A percentile compares a stretch with the other conserved stretches of the same genome.
Conservation (phyloP, 2,329 filamentous ascomycete genomes). For the Penicillium sp. region DNA sequence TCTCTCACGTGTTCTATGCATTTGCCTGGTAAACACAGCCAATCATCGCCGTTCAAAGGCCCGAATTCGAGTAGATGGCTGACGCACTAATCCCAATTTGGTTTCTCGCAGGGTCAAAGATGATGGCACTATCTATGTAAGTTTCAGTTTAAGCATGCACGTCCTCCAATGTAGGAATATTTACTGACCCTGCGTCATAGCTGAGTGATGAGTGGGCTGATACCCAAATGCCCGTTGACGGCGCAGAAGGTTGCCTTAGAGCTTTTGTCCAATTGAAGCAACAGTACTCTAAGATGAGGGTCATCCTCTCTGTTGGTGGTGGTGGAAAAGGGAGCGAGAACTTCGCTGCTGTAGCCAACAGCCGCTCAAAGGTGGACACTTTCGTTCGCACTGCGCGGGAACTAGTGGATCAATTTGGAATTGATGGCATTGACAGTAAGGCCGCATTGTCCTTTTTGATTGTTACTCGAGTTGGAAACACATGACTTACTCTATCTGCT, state of each 20-base stretch:
- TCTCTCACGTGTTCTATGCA: slow-evolving; percentile 80
- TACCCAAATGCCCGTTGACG: slow-evolving; percentile 68
- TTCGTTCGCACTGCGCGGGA: slow-evolving; percentile 67
- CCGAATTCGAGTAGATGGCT: slow-evolving; percentile 15
- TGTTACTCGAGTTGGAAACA: not conserved
- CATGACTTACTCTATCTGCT: not conserved
- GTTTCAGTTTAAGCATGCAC: slow-evolving; percentile 30
- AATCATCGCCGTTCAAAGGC: slow-evolving; percentile 13
- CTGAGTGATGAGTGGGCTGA: slow-evolving; percentile 79
- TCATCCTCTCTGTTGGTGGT: slow-evolving; percentile 76
- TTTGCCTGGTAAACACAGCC: slow-evolving; percentile 59
- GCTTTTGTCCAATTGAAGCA: slow-evolving; percentile 72
- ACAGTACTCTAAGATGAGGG: slow-evolving; percentile 66
- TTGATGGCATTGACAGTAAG: slow-evolving; percentile 76
- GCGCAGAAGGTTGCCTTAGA: slow-evolving; percentile 66
- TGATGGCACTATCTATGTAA: slow-evolving; percentile 73
- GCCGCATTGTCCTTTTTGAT: slow-evolving; percentile 3
- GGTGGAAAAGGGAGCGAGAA: slow-evolving; percentile 60
- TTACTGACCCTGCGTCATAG: slow-evolving; percentile 43
- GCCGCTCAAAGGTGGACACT: slow-evolving; percentile 59
- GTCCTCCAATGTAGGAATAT: not conserved
- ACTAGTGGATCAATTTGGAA: slow-evolving; percentile 67
- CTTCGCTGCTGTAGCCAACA: slow-evolving; percentile 66
- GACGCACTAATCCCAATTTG: slow-evolving; percentile 25
- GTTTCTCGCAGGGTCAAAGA: slow-evolving; percentile 56